Base-by-base conservation (phyloP, 306 rosid species). In the Malus asiatica region DNA sequence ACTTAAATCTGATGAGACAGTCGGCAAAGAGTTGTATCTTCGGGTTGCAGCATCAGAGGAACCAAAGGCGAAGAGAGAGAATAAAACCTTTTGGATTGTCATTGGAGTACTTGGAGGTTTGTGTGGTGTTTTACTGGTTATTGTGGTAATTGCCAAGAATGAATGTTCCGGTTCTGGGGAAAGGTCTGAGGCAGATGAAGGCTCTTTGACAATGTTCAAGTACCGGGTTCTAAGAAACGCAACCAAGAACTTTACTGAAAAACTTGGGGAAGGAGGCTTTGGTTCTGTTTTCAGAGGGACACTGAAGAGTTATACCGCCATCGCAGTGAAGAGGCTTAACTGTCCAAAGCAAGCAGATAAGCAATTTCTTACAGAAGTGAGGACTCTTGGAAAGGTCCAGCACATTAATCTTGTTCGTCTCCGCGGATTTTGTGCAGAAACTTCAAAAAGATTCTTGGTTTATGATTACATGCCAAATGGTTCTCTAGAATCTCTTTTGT, bases 241-340 rank as follows among this genome's bases (percentile, higher is more conserved):
- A 42, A 83, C 90, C 4, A 78, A 81, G 58, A 86, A 83, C 76
- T 86, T 83, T 66, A 73, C 79, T 7, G 72, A 57, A 6, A 83
- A 78, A 62, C 73, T 86, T 25, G 87, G 88, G 25, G 68, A 82
- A 59, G 89, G 87, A 30, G 89, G 85, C 60, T 86, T 86, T 63
- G 86, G 90, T 80, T 63, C 66, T 40, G 87, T 86, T 69, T 86
- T 75, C 78, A 79, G 70, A 74, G 90, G 87, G 27, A 61, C 66
- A 20, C 40, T 86, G 25, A 66, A 77, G 3, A 66, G 71, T 61
- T 65, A 83, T 14, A 70, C 45, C 20, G 80, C n/a, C 32, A 51
- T 84, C 23, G 88, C 90, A 0, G 88, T 84, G 32, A 87, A 87
- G 90, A 79, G 71, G 53, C 83, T 87, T 14, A 64, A 60, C 57